Evolutionary conservation across 1,284 basidiomycete genomes (phyloP).

Genomic region (Leccinum pachyderme): DNA sequence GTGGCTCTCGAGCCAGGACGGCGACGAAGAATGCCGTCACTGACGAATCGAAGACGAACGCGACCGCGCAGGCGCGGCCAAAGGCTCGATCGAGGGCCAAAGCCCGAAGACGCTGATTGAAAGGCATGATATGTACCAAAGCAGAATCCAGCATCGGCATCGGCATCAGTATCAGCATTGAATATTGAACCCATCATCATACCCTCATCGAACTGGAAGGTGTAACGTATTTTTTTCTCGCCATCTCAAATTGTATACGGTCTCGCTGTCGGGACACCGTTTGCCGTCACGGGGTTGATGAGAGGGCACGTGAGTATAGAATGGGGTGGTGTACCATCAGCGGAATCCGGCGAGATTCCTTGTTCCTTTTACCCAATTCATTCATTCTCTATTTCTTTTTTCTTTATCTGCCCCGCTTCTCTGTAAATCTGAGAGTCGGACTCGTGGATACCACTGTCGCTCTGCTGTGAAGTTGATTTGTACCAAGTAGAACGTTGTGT

Average conservation of each 20-base stretch:
- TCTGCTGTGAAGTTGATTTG: slow-evolving; percentile 25
- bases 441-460: slow-evolving; percentile 15
- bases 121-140: slow-evolving; percentile 7
- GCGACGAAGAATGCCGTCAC: slow-evolving; percentile 16
- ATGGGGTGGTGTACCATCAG: slow-evolving; percentile 16
- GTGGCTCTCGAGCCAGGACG: slow-evolving; percentile 18
- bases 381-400: slow-evolving; percentile 4
- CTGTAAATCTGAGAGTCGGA: slow-evolving; percentile 23
- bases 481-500: slow-evolving; percentile 9
- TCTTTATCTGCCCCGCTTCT: not conserved
- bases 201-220: slow-evolving; percentile 22
- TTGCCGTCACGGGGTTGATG: slow-evolving; percentile 5
- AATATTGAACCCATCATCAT: slow-evolving; percentile 20
- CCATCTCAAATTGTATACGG: slow-evolving; percentile 28
- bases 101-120: slow-evolving; percentile 30
- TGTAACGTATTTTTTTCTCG: slow-evolving; percentile 15
- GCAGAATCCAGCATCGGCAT: slow-evolving; percentile 14
- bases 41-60: slow-evolving; percentile 18
- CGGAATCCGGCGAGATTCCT: slow-evolving; percentile 10
- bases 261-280: slow-evolving; percentile 8
- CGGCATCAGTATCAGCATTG: slow-evolving; percentile 11
- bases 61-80: slow-evolving; percentile 26
- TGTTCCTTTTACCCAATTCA: slow-evolving; percentile 2
- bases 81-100: slow-evolving; percentile 33
- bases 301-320: slow-evolving; percentile 11